Base-by-base conservation (phyloP, 1,284 basidiomycete species). In the Volvariella surrecta region DNA sequence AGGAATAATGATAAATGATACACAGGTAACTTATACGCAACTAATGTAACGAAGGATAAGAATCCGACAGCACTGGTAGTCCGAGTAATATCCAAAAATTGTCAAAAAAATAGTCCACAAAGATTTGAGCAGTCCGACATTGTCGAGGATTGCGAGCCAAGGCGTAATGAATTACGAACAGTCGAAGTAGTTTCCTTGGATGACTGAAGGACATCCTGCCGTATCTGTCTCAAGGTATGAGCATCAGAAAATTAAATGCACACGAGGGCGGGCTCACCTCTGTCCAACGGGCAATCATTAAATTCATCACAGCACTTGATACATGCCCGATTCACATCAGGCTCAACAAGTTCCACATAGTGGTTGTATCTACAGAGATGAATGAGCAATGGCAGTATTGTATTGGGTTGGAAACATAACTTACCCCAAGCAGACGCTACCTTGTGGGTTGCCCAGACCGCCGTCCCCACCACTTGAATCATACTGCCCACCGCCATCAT, bases 281-380 rank as follows among this genome's bases (percentile, higher is more conserved):
- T 60, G 46, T 65, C 54, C 1, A 65, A 57, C 8, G 68, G 70
- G 53, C 70, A 72, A 49, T 73, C 70, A 15, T 60, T 56, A 9
- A 61, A 56, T 44, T 73, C 64, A 45, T 72, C 68, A 48, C 72
- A 74, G 52, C 72, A 74, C 53, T 63, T 69, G 52, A 74, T 71
- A 50, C 71, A 73, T 3, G 70, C 71, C 8, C 71, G 63, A 2
- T 51, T 52, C 13, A 56, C 70, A 28, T 54, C 54, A 38, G 71
- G 71, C 48, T 74, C 71, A 11, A 74, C 58, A 15, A 74, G 54
- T 49, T 73, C 71, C 32, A 73, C 70, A 49, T 73, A 73, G 51
- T 72, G 68, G 10, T 70, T 70, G 49, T 70, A 74, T 18, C 70
- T 71, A 37, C 19, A 42, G 6, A 9, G 18, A 18, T 34, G 6